phyloP scores from a whole-genome alignment of 176 grass and related monocot species.

The Rhynchospora pubera region DNA sequence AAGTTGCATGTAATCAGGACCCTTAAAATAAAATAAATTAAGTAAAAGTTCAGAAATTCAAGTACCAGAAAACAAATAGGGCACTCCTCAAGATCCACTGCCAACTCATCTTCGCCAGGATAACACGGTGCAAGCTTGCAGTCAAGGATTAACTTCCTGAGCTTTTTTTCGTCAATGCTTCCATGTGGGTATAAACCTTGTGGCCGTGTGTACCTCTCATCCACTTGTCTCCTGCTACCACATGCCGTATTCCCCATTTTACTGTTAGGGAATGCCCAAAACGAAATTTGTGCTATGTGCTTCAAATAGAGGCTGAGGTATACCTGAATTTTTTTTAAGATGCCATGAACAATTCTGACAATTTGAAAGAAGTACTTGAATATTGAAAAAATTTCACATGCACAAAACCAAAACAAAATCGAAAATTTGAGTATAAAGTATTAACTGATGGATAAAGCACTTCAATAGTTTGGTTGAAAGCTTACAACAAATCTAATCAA shows the following conservation, averaged over 20 bases:
- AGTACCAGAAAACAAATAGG: slow-evolving; percentile 93
- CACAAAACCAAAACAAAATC: neutral
- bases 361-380: neutral
- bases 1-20: neutral
- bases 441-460: neutral
- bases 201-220: slow-evolving; percentile 75
- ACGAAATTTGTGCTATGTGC: neutral
- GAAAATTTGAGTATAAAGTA: neutral
- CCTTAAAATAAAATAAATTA: neutral
- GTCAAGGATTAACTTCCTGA: slow-evolving; percentile 79
- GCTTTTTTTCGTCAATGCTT: slow-evolving; percentile 81
- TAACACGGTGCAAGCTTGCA: slow-evolving; percentile 86
- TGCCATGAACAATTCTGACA: neutral
- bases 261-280: neutral
- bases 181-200: slow-evolving; percentile 86
- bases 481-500: neutral
- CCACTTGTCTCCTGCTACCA: slow-evolving; percentile 50
- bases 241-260: slow-evolving; percentile 47
- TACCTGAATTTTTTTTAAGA: neutral
- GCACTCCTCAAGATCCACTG: slow-evolving; percentile 73
- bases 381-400: neutral
- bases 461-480: neutral
- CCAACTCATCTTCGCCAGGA: slow-evolving; percentile 58
- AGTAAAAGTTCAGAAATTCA: neutral
- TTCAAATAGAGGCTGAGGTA: neutral